Evolutionary conservation across 2,329 filamentous ascomycete genomes (phyloP).

Genomic region (Ophiostoma sp.): DNA sequence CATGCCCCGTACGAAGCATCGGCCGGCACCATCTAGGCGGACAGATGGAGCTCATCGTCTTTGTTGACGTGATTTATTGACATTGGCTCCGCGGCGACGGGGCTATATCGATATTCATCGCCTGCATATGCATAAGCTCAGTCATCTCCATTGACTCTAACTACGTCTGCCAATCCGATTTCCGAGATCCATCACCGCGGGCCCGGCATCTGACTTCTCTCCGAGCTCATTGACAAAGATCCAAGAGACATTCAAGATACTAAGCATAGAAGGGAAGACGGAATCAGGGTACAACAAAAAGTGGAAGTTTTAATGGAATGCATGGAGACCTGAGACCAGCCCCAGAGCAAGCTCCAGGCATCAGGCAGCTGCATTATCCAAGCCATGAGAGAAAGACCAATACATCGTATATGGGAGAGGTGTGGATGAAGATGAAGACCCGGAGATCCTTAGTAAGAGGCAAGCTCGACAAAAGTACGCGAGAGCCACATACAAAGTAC

Average conservation of each 20-base stretch:
- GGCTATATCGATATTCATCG: neutral
- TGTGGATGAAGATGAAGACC: neutral
- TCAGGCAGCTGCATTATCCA: neutral
- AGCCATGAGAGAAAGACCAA: neutral
- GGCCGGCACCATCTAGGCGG: neutral
- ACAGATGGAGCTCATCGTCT: too few relatives aligned
- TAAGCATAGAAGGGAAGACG: neutral
- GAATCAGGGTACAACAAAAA: slow-evolving; percentile 1
- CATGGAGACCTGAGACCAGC: neutral
- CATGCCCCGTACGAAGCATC: neutral
- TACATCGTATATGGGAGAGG: neutral
- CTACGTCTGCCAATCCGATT: neutral
- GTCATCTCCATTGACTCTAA: neutral
- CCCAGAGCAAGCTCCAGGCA: neutral
- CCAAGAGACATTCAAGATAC: neutral
- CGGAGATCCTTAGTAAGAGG: neutral
- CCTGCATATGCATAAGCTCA: neutral
- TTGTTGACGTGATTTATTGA: too few relatives aligned
- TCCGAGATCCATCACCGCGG: neutral
- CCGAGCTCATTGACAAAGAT: neutral
- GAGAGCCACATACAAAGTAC: too few relatives aligned
- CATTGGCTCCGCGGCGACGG: too few relatives aligned
- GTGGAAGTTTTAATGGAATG: slow-evolving; percentile 1
- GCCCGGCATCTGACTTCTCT: neutral
- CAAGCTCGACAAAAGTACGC: neutral